These are phyloP conservation scores for Botrytis medusae DNA, from an alignment of 2,329 filamentous ascomycete genomes.

Conservation along the genomic window DNA sequence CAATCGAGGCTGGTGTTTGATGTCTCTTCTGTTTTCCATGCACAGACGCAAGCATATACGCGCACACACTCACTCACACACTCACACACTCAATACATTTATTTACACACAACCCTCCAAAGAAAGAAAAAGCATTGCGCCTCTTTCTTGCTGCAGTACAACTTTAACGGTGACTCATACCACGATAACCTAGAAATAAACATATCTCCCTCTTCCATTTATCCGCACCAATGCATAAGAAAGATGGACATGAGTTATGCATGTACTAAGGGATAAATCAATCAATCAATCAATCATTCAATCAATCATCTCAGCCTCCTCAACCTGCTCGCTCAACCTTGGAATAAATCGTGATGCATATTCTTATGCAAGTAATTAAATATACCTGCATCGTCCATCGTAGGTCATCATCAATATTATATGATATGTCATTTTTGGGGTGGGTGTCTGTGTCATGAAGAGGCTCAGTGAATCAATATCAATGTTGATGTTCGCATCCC, in stretches of 20 bases:
- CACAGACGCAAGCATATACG: too few relatives aligned
- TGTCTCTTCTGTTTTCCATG: not conserved
- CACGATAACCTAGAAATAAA: not conserved
- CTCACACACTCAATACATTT: too few relatives aligned
- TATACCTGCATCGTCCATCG: too few relatives aligned
- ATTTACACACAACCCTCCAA: too few relatives aligned
- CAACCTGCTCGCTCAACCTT: slow-evolving; percentile 7
- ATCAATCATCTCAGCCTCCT: not conserved
- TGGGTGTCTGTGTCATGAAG: not conserved
- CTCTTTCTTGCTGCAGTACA: slow-evolving; percentile 3
- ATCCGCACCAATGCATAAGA: not conserved
- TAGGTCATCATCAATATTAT: not conserved
- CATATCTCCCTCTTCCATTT: not conserved
- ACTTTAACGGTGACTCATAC: not conserved
- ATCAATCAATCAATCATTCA: too few relatives aligned
- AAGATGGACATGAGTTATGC: not conserved
- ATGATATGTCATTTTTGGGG: not conserved
- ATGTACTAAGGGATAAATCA: not conserved
- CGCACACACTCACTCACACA: too few relatives aligned
- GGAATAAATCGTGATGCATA: not conserved
- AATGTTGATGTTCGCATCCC: too few relatives aligned
- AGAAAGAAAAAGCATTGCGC: not conserved
- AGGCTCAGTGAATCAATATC: not conserved
- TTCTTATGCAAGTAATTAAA: slow-evolving; percentile 6
- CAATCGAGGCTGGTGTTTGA: not conserved